These are phyloP conservation scores for Clonostachys sp. DNA, from an alignment of 2,329 filamentous ascomycete genomes.

Conservation along the genomic window DNA sequence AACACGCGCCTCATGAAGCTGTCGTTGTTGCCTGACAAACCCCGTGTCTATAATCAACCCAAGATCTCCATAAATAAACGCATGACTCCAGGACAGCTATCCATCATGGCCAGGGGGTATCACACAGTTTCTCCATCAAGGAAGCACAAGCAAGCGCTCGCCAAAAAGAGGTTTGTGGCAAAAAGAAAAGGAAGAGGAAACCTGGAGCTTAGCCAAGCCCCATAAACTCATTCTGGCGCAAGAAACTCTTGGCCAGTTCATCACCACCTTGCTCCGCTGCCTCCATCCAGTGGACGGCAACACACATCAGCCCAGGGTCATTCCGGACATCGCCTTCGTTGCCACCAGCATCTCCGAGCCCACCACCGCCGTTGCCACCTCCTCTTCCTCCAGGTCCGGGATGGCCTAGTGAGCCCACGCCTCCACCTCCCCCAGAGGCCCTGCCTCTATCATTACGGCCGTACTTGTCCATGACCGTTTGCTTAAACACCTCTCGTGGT, in stretches of 20 bases:
- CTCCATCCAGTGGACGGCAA: conserved; percentile 97
- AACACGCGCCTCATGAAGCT: no score
- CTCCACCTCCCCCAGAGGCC: conserved; percentile 10
- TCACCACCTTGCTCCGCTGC: conserved; percentile 82
- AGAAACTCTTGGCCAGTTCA: conserved; percentile 74
- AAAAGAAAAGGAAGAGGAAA: background rate
- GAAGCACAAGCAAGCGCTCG: no score
- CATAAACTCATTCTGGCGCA: conserved; percentile 57
- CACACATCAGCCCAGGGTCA: conserved; percentile 85
- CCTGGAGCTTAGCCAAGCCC: background rate
- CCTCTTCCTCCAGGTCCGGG: conserved; percentile 13
- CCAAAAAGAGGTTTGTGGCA: no score
- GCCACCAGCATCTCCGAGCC: conserved; percentile 14
- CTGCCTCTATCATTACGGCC: conserved; percentile 30
- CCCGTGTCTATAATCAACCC: no score
- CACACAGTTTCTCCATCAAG: no score
- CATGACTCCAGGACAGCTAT: no score
- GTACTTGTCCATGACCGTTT: conserved; percentile 72
- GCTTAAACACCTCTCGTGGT: conserved; percentile 86
- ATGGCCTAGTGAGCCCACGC: conserved; percentile 12
- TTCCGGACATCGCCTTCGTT: conserved; percentile 53
- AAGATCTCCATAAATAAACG: no score
- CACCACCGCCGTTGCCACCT: conserved; percentile 4
- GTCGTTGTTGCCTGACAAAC: no score
- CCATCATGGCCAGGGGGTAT: no score